Evolutionary conservation across 1,284 basidiomycete genomes (phyloP), one percentile per base, ranked within the genome.

Genomic region (Microbotryum violaceum): DNA sequence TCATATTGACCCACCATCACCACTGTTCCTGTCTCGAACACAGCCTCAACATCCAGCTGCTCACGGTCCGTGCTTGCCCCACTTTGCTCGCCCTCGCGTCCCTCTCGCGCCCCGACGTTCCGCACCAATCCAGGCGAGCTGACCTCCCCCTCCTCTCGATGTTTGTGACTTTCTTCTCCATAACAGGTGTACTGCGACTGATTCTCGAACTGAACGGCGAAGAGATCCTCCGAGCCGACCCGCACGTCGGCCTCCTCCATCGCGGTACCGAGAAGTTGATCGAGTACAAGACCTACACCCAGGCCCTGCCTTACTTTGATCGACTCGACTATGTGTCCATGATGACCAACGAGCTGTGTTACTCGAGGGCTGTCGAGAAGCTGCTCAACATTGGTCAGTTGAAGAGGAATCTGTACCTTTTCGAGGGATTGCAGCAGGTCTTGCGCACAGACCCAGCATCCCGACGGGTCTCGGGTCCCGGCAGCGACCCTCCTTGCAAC

Each of bases 281-380:
- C 73, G 94, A 98, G 79, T 97, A 94, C 83, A 99, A 99, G 81
- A 97, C 88, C 12, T 98, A 97, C 77, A 91, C 86, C 18, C 96
- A 97, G 80, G 94, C 94, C 3, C 59, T 70, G 6, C 96, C 94
- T 3, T 97, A 98, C 80, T 98, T 98, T 77, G 94, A 99, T 78
- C 91, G 94, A 74, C 82, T 98, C 67, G 94, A 99, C 81, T 98
- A 98, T 74, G 92, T 97, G 60, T 97, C 93, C 55, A 97, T 97
- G 94, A 96, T 96, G 92, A 94, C 92, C 52, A 97, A 96, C 74
- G 92, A 97, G 75, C 83, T 96, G 27, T 96, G 89, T 75, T 99
- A 96, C 79, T 89, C 93, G 4, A 83, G 97, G 44, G 96, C 96
- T 1, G 94, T 97, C 14, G 94, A 99, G 79, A 98, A 97, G 77